Base-by-base conservation (phyloP, 1,284 basidiomycete species). In the Pseudozyma flocculosa region DNA sequence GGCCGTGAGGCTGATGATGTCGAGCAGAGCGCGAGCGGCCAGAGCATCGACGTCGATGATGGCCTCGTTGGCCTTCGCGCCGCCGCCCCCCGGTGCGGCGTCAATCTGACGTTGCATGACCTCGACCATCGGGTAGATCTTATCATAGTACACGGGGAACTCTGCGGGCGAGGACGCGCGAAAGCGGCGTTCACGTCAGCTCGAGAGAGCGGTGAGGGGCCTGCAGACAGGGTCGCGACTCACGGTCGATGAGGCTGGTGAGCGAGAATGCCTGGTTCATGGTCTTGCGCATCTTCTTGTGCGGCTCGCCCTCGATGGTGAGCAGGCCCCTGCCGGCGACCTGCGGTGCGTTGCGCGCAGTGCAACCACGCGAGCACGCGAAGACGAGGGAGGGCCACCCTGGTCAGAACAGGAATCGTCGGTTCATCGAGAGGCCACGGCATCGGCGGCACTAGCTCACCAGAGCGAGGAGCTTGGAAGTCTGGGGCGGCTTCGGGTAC, bases 1-100 rank as follows among this genome's bases (percentile, higher is more conserved):
- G 3, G 68, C 70, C 43, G 67, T 54, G 7, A 64, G 44, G 42
- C 73, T 70, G 47, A 77, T 76, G 46, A 76, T 76, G 51, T 78
- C 76, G 18, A 78, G 68, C 3, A 77, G 57, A 13, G 67, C 51
- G n/a, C 60, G 53, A 44, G 59, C 64, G 22, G 72, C 52, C 59
- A 60, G 71, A 3, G 39, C 44, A 26, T 61, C 50, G 2, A 76
- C 54, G 32, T 78, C 70, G 50, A 76, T 54, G 17, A 67, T 54
- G 3, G 56, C 51, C 34, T 50, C 48, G 17, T 57, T 63, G 1
- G 60, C 38, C 4, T 52, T 37, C 18, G 57, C 62, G 7, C 7
- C 26, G 26, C 26, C 26, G 11, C 11, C 11, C 26, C 11, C 26
- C 26, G 26, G 7, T 5, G 26, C 26, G 13, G 55, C 48, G 0